phyloP scores from a whole-genome alignment of 2,329 filamentous ascomycete genomes.

The Aspergillus niger region DNA sequence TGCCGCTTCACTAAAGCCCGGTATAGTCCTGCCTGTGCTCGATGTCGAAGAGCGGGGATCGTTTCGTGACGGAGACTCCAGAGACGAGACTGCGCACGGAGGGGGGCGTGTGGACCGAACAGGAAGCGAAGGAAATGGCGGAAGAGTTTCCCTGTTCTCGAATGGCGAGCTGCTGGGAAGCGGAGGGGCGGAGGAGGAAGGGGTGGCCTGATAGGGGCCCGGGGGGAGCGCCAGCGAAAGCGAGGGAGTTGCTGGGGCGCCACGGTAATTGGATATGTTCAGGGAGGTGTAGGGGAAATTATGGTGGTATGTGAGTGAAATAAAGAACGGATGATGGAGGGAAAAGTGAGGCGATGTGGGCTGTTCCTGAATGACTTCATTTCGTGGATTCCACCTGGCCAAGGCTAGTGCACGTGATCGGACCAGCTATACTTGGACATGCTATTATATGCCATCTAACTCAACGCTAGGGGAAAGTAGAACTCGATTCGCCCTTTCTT shows the following conservation, averaged over 20 bases:
- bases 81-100: slow-evolving; percentile 66
- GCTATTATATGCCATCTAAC: too few species aligned
- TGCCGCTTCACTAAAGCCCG: slow-evolving; percentile 69
- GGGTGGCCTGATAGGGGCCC: slow-evolving; percentile 10
- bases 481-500: too few species aligned
- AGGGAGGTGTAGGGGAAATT: background rate
- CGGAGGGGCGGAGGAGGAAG: slow-evolving; percentile 18
- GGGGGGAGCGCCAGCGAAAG: slow-evolving; percentile 23
- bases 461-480: too few species aligned
- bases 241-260: slow-evolving; percentile 26
- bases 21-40: slow-evolving; percentile 75
- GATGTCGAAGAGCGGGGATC: slow-evolving; percentile 69
- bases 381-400: too few species aligned
- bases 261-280: slow-evolving; percentile 21
- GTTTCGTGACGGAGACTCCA: slow-evolving; percentile 73
- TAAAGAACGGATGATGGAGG: too few species aligned
- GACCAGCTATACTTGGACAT: too few species aligned
- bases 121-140: slow-evolving; percentile 57
- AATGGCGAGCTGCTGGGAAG: slow-evolving; percentile 19
- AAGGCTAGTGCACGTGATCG: too few species aligned
- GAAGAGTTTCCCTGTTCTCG: slow-evolving; percentile 27
- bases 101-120: slow-evolving; percentile 67
- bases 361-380: too few species aligned
- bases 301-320: too few species aligned
- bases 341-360: too few species aligned